Conservation (phyloP, 2,329 filamentous ascomycete genomes). For the Alternaria dauci region DNA sequence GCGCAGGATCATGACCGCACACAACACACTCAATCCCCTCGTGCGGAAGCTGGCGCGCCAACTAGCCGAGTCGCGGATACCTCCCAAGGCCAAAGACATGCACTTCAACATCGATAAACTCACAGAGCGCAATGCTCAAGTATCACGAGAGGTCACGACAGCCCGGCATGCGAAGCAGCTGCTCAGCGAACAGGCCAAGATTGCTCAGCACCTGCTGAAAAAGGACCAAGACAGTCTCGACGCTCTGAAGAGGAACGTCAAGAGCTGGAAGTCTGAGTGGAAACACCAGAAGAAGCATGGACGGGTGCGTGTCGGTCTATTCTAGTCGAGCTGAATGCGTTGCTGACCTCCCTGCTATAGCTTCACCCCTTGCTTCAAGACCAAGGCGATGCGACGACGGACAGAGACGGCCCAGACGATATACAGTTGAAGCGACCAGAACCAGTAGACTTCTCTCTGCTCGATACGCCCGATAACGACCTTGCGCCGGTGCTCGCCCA, state of each 20-base stretch:
- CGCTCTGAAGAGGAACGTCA: constrained; percentile 40
- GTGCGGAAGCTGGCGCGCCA: constrained; percentile 66
- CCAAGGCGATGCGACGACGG: constrained; percentile 19
- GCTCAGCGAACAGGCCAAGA: constrained; percentile 65
- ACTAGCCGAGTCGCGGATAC: constrained; percentile 71
- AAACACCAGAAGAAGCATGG: constrained; percentile 43
- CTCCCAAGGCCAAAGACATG: constrained; percentile 61
- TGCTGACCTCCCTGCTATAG: constrained; percentile 38
- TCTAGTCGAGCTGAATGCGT: constrained; percentile 11
- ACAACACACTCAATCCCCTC: constrained; percentile 64
- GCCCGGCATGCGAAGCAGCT: constrained; percentile 69
- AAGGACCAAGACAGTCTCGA: constrained; percentile 41
- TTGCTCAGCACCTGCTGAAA: constrained; percentile 57
- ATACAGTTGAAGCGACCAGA: constrained; percentile 37
- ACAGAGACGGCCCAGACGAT: constrained; percentile 43
- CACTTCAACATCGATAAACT: constrained; percentile 72
- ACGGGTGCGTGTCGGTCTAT: constrained; percentile 30
- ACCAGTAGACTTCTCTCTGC: constrained; percentile 24
- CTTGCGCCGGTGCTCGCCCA: constrained; percentile 48
- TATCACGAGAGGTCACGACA: constrained; percentile 64
- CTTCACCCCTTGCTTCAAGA: constrained; percentile 46
- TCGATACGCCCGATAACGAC: constrained; percentile 44
- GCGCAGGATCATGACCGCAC: constrained; percentile 60
- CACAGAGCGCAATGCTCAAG: constrained; percentile 62
- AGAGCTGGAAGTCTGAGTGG: constrained; percentile 42